phyloP scores from a whole-genome alignment of 805 yeast genomes.

The Soucietia sequanensis region DNA sequence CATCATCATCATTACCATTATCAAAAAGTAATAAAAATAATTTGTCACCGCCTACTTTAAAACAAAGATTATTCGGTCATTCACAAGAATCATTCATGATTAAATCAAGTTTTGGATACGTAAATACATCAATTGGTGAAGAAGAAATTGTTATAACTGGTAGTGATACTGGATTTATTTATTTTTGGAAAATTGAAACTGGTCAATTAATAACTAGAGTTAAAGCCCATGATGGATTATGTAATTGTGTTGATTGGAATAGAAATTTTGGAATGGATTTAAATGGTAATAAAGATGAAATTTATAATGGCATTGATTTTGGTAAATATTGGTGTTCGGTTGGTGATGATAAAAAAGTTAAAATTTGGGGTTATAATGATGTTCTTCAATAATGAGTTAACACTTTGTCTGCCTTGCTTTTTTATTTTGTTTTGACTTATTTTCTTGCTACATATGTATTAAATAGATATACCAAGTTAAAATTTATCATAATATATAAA shows the following conservation, averaged over 20 bases:
- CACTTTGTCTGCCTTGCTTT: not conserved
- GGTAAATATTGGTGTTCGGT: slow-evolving; percentile 72
- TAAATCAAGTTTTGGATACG: slow-evolving; percentile 74
- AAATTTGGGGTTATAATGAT: slow-evolving; percentile 78
- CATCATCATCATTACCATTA: slow-evolving; percentile 3
- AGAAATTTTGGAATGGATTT: slow-evolving; percentile 14
- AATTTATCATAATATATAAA: too few relatives aligned
- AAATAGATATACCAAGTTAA: not conserved
- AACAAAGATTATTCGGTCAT: slow-evolving; percentile 69
- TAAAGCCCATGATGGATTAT: slow-evolving; percentile 61
- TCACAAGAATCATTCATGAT: slow-evolving; percentile 68
- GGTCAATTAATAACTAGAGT: slow-evolving; percentile 64
- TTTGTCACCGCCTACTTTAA: slow-evolving; percentile 39
- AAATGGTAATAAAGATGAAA: slow-evolving; percentile 7
- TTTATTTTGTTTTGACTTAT: not conserved
- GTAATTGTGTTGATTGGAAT: slow-evolving; percentile 82
- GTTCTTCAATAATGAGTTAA: too few relatives aligned
- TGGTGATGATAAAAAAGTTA: slow-evolving; percentile 75
- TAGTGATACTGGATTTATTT: slow-evolving; percentile 75
- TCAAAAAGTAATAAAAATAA: slow-evolving; percentile 25
- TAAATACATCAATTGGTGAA: slow-evolving; percentile 29
- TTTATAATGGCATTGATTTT: slow-evolving; percentile 26
- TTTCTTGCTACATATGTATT: too few relatives aligned
- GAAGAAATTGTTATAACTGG: slow-evolving; percentile 78
- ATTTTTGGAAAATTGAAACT: slow-evolving; percentile 72